These are phyloP conservation scores for Chrysoporthe puriensis DNA, from an alignment of 2,329 filamentous ascomycete genomes.

Conservation along the genomic window DNA sequence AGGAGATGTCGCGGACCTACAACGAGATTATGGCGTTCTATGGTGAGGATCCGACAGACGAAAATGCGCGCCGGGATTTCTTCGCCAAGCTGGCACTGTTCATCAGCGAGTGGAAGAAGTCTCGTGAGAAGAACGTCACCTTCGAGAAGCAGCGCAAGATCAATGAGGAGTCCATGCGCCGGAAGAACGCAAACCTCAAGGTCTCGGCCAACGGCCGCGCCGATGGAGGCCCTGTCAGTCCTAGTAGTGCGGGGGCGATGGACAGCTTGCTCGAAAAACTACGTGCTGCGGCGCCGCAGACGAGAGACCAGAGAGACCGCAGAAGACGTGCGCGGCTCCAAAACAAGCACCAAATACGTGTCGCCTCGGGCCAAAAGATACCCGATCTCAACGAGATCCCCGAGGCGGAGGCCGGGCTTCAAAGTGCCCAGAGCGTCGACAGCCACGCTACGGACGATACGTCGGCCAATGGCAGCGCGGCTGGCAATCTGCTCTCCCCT, in stretches of 20 bases:
- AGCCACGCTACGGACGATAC: slow-evolving; percentile 52
- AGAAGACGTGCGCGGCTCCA: slow-evolving; percentile 85
- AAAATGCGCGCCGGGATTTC: slow-evolving; percentile 92
- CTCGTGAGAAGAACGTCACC: slow-evolving; percentile 84
- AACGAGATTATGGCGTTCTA: slow-evolving; percentile 97
- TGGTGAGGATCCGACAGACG: slow-evolving; percentile 89
- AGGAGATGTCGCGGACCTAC: slow-evolving; percentile 89
- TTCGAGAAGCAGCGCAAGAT: slow-evolving; percentile 81
- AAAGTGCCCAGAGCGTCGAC: slow-evolving; percentile 36
- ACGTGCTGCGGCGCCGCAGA: slow-evolving; percentile 87
- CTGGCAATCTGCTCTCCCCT: slow-evolving; percentile 28
- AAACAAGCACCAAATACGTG: slow-evolving; percentile 85
- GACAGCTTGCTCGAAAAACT: slow-evolving; percentile 94
- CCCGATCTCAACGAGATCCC: slow-evolving; percentile 70
- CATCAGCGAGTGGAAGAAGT: slow-evolving; percentile 94
- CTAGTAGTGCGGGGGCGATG: slow-evolving; percentile 86
- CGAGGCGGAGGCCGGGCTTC: slow-evolving; percentile 52
- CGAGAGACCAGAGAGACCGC: slow-evolving; percentile 85
- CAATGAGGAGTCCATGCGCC: slow-evolving; percentile 90
- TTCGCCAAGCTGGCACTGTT: slow-evolving; percentile 92
- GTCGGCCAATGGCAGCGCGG: slow-evolving; percentile 56
- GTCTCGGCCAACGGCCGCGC: slow-evolving; percentile 48
- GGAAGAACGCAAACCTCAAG: slow-evolving; percentile 77
- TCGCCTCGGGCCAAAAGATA: slow-evolving; percentile 88
- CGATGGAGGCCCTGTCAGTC: slow-evolving; percentile 60